phyloP scores from a whole-genome alignment of 352 stramenopile genomes.

The Globisporangium abappressorium region DNA sequence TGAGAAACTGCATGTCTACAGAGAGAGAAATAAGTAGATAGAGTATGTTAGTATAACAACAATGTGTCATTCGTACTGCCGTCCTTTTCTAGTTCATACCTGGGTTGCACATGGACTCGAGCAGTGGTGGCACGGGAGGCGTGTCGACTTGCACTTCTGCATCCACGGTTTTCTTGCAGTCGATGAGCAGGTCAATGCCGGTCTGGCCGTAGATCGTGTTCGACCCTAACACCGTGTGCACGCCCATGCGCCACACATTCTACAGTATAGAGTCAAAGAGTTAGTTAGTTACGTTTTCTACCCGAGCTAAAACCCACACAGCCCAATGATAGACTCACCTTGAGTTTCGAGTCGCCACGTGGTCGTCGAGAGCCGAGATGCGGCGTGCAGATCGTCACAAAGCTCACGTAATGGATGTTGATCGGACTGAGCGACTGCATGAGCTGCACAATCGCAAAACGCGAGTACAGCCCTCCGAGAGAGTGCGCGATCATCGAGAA shows the following conservation, averaged over 20 bases:
- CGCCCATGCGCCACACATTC: conserved; percentile 67
- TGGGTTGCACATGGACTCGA: conserved; percentile 66
- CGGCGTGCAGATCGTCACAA: conserved; percentile 77
- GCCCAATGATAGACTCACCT: conserved; percentile 28
- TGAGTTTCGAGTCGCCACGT: conserved; percentile 55
- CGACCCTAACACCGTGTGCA: conserved; percentile 66
- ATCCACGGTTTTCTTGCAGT: conserved; percentile 24
- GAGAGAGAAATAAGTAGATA: background rate
- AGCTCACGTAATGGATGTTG: conserved; percentile 67
- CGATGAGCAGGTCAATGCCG: conserved; percentile 67
- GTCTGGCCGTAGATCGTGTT: conserved; percentile 71
- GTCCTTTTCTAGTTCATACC: conserved; percentile 18
- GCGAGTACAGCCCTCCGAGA: conserved; percentile 71
- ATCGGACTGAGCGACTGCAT: conserved; percentile 51
- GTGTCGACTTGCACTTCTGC: conserved; percentile 18
- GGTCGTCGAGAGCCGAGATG: conserved; percentile 73
- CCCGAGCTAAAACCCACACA: background rate
- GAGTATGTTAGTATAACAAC: background rate
- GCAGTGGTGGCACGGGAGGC: conserved; percentile 24
- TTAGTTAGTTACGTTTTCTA: background rate
- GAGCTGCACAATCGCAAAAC: conserved; percentile 63
- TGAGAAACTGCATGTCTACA: conserved; percentile 47
- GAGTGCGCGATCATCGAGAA: conserved; percentile 73
- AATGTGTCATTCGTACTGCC: background rate
- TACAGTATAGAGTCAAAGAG: conserved; percentile 16